These are phyloP conservation scores for Phellinidium pouzarii DNA, from an alignment of 1,284 basidiomycete species.

Conservation along the genomic window DNA sequence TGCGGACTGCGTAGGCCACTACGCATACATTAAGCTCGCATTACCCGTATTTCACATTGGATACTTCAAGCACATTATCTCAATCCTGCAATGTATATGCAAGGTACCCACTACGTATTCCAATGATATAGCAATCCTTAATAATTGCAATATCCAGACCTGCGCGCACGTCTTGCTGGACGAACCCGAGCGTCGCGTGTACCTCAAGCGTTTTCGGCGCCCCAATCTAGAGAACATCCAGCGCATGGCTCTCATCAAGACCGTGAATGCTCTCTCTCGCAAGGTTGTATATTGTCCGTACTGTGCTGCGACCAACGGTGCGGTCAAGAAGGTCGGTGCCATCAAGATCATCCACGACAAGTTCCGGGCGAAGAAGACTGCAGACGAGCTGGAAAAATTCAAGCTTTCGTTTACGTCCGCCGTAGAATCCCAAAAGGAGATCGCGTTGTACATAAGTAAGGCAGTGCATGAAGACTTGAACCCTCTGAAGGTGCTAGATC, in stretches of 20 bases:
- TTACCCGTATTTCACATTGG: constrained; percentile 98
- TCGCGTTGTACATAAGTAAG: constrained; percentile 82
- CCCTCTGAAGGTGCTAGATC: constrained; percentile 87
- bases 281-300: constrained; percentile 92
- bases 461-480: constrained; percentile 93
- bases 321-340: constrained; percentile 94
- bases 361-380: constrained; percentile 92
- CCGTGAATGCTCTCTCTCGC: constrained; percentile 84
- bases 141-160: constrained; percentile 47
- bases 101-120: constrained; percentile 53
- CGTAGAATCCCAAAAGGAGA: constrained; percentile 82
- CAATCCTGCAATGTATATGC: constrained; percentile 93
- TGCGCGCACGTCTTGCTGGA: constrained; percentile 93
- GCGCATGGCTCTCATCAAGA: constrained; percentile 79
- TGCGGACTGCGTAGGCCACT: constrained; percentile 96
- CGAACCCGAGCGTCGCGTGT: constrained; percentile 79
- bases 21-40: constrained; percentile 93
- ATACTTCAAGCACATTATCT: constrained; percentile 94
- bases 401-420: constrained; percentile 80
- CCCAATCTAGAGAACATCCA: constrained; percentile 93
- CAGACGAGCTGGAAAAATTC: constrained; percentile 85
- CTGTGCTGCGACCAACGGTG: constrained; percentile 90
- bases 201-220: constrained; percentile 84
- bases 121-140: not conserved
- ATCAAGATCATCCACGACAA: constrained; percentile 98